Evolutionary conservation across 2,329 filamentous ascomycete species (phyloP).

Genomic region (Rutstroemia sp.): DNA sequence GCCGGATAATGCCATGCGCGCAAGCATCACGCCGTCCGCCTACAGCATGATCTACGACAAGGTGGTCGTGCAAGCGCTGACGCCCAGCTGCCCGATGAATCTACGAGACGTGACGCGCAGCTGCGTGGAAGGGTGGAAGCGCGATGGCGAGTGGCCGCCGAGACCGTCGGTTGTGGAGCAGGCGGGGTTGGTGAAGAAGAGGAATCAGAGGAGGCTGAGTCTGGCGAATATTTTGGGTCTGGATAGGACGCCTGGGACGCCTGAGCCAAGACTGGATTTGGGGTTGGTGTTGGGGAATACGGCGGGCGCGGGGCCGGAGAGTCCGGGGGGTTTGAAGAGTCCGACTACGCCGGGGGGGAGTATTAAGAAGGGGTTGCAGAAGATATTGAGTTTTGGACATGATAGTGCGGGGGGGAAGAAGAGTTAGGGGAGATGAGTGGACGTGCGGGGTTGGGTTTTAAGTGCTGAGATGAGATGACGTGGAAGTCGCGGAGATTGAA

Average conservation of each 20-base stretch:
- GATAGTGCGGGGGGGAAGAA: neutral
- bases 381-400: neutral
- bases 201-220: slow-evolving; percentile 20
- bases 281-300: neutral
- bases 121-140: slow-evolving; percentile 86
- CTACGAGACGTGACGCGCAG: slow-evolving; percentile 71
- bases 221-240: slow-evolving; percentile 25
- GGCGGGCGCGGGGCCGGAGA: neutral
- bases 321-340: neutral
- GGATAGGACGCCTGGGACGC: neutral
- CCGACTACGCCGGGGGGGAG: neutral
- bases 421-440: neutral
- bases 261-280: neutral
- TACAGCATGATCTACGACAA: slow-evolving; percentile 87
- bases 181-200: slow-evolving; percentile 12
- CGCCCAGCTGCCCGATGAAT: slow-evolving; percentile 83
- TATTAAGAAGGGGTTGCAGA: neutral
- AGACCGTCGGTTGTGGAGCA: slow-evolving; percentile 41
- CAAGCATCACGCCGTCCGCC: slow-evolving; percentile 63
- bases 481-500: no score
- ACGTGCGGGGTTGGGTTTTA: no score
- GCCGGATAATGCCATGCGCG: slow-evolving; percentile 65
- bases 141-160: slow-evolving; percentile 88
- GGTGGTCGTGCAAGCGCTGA: slow-evolving; percentile 70
- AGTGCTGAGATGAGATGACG: no score